These are phyloP conservation scores for Ascochyta viciae-villosae DNA, from an alignment of 2,329 filamentous ascomycete species.

Conservation along the genomic window DNA sequence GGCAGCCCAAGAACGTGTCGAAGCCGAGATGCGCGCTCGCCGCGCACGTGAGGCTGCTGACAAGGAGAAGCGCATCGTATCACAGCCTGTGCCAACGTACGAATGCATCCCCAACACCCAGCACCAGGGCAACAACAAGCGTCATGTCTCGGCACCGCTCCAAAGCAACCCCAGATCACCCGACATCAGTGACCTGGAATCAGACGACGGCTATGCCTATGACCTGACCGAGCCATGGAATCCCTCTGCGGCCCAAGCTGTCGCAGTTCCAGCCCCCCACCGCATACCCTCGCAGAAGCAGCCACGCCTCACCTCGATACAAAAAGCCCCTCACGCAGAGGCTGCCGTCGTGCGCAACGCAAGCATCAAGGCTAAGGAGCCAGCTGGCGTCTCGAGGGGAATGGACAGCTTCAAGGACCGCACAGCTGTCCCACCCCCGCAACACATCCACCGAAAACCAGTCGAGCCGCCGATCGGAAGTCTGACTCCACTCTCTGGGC, in stretches of 20 bases:
- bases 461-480: conserved; percentile 16
- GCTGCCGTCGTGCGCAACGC: conserved; percentile 27
- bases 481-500: conserved; percentile 31
- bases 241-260: conserved; percentile 30
- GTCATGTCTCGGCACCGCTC: conserved; percentile 45
- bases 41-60: conserved; percentile 41
- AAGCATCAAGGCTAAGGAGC: conserved; percentile 44
- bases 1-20: conserved; percentile 68
- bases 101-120: conserved; percentile 23
- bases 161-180: conserved; percentile 31
- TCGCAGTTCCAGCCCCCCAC: conserved; percentile 27
- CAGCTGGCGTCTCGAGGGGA: conserved; percentile 34
- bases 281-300: conserved; percentile 32
- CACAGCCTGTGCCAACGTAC: conserved; percentile 33
- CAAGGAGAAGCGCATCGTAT: conserved; percentile 39
- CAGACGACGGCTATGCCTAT: conserved; percentile 36
- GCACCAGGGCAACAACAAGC: conserved; percentile 27
- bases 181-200: conserved; percentile 36
- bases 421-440: conserved; percentile 21
- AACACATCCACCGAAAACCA: conserved; percentile 34
- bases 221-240: conserved; percentile 48
- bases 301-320: conserved; percentile 23
- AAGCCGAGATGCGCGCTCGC: conserved; percentile 47
- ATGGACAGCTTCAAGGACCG: conserved; percentile 44
- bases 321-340: conserved; percentile 27